Evolutionary conservation across 2,329 filamentous ascomycete genomes (phyloP).

Genomic region (Epichloe sp.): DNA sequence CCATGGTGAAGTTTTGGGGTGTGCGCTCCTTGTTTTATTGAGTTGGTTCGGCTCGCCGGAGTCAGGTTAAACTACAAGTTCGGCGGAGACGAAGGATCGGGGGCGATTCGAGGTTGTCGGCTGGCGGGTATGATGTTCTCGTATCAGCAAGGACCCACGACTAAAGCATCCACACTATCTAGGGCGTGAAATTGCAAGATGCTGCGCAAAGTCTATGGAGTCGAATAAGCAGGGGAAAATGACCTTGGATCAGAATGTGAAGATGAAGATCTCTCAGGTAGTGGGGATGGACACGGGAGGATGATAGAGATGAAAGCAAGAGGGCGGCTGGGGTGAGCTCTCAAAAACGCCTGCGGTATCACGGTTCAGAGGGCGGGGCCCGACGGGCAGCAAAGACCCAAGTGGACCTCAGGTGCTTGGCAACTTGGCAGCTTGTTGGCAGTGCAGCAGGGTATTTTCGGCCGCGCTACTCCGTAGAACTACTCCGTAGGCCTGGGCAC

Average conservation of each 20-base stretch:
- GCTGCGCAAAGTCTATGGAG: not conserved
- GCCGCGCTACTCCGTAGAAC: constrained; percentile 1
- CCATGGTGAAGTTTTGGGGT: constrained; percentile 23
- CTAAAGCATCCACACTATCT: not conserved
- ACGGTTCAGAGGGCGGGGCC: constrained; percentile 5
- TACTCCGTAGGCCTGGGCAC: not conserved
- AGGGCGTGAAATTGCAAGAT: not conserved
- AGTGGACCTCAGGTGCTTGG: not conserved
- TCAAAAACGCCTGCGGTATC: constrained; percentile 3
- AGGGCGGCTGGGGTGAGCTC: constrained; percentile 4
- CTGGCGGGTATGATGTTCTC: not conserved
- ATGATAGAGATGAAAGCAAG: constrained; percentile 3
- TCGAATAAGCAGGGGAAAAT: not conserved
- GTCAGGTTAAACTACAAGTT: constrained; percentile 2
- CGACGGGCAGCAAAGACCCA: constrained; percentile 4
- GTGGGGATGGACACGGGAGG: not conserved
- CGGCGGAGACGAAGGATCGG: constrained; percentile 3
- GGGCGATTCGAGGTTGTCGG: not conserved
- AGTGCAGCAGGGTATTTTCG: constrained; percentile 3
- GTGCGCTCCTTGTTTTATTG: constrained; percentile 22
- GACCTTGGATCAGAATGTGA: not conserved
- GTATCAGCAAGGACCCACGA: not conserved
- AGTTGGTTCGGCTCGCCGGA: constrained; percentile 1
- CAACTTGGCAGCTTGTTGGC: not conserved
- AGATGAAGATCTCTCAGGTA: constrained; percentile 1